Conservation (phyloP, 2,329 filamentous ascomycete genomes). For the Apiospora phragmitis region DNA sequence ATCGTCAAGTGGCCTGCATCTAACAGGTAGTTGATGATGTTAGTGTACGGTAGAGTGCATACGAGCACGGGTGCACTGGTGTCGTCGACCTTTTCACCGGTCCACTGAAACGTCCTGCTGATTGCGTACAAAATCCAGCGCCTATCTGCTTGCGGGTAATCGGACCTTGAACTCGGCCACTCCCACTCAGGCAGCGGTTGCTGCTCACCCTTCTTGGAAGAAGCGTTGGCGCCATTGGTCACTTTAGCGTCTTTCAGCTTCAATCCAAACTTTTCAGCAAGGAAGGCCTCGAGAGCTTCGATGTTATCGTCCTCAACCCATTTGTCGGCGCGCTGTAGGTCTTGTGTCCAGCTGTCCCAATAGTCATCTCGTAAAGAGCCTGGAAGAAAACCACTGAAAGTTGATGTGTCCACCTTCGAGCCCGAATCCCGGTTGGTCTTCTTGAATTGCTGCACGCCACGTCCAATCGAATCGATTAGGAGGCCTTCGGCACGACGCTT, state of each 20-base stretch:
- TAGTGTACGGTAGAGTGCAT: constrained; percentile 51
- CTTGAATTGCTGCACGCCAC: constrained; percentile 51
- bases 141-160: constrained; percentile 60
- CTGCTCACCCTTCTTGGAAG: constrained; percentile 21
- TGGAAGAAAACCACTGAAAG: constrained; percentile 42
- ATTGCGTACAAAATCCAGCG: constrained; percentile 67
- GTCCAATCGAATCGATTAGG: constrained; percentile 73
- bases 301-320: constrained; percentile 48
- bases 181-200: constrained; percentile 47
- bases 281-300: constrained; percentile 48
- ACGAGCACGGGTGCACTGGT: constrained; percentile 39
- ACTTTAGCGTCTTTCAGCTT: constrained; percentile 28
- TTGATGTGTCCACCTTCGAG: constrained; percentile 10
- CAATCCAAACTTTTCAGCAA: constrained; percentile 52
- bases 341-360: constrained; percentile 44
- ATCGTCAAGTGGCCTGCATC: constrained; percentile 61
- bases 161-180: constrained; percentile 43
- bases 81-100: constrained; percentile 44
- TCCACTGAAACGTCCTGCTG: constrained; percentile 60
- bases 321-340: constrained; percentile 48
- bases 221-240: constrained; percentile 21
- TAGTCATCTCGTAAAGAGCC: constrained; percentile 54
- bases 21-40: constrained; percentile 58
- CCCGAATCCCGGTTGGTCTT: constrained; percentile 27
- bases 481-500: constrained; percentile 61